phyloP scores from a whole-genome alignment of 2,329 filamentous ascomycete species.

The Fusarium keratoplasticum region DNA sequence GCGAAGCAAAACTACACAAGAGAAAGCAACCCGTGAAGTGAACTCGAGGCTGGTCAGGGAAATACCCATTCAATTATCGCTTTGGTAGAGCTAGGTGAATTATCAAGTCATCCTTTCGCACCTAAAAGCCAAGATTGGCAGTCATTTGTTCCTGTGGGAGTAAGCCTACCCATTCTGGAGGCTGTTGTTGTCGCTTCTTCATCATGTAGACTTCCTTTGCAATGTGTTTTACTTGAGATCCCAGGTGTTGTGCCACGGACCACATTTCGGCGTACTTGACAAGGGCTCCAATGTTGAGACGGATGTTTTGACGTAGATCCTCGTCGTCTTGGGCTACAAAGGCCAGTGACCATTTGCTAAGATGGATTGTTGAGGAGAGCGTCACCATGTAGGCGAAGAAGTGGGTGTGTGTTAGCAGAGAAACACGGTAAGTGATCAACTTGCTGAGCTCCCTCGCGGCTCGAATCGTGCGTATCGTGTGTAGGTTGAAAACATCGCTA shows the following conservation, averaged over 20 bases:
- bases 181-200: constrained; percentile 66
- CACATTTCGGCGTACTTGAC: constrained; percentile 76
- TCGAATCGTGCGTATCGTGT: constrained; percentile 83
- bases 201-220: constrained; percentile 77
- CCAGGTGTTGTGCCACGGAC: constrained; percentile 76
- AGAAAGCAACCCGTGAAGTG: neutral
- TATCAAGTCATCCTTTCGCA: neutral
- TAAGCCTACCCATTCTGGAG: constrained; percentile 64
- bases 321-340: constrained; percentile 72
- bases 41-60: neutral
- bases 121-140: neutral
- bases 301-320: constrained; percentile 78
- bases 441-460: constrained; percentile 82
- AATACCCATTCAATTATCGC: neutral
- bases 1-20: neutral
- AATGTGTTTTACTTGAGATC: constrained; percentile 79
- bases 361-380: constrained; percentile 81
- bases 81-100: neutral
- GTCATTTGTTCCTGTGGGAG: constrained; percentile 57
- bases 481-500: constrained; percentile 68
- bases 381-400: constrained; percentile 87
- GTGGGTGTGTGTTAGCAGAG: constrained; percentile 79
- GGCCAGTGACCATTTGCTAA: constrained; percentile 79
- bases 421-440: constrained; percentile 78
- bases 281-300: constrained; percentile 81